Percentiles rank a stretch among this genome's conserved stretches.
Conservation (phyloP, 2,329 filamentous ascomycete species). For the Fusarium anguioides region DNA sequence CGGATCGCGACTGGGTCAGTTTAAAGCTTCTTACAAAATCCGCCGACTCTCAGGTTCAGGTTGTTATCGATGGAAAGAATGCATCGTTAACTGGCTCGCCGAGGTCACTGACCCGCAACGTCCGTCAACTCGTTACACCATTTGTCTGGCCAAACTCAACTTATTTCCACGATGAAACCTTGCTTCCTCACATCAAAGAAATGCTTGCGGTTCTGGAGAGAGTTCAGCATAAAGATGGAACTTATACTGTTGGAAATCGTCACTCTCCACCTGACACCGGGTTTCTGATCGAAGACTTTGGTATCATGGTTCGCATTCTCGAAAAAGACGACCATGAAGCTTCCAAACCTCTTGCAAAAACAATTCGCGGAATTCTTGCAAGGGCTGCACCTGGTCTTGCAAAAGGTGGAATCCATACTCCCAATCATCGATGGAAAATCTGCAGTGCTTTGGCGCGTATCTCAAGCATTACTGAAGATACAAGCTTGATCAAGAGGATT, state of each 20-base stretch:
- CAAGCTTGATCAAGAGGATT: conserved; percentile 2
- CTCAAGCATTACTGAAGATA: neutral
- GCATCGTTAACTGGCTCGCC: conserved; percentile 11
- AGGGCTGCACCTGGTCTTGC: conserved; percentile 13
- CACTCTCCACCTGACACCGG: conserved; percentile 21
- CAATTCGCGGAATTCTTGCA: conserved; percentile 9
- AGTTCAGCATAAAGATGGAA: conserved; percentile 9
- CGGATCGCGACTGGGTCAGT: neutral
- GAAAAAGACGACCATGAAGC: conserved; percentile 5
- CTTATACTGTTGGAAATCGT: conserved; percentile 17
- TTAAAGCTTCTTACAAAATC: conserved; percentile 9
- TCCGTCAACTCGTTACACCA: conserved; percentile 12
- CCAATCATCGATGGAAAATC: conserved; percentile 23
- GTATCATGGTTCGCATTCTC: conserved; percentile 22
- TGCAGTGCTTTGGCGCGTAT: conserved; percentile 20
- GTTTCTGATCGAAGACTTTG: conserved; percentile 20
- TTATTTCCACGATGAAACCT: conserved; percentile 13
- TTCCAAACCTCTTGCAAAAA: neutral
- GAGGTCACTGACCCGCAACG: neutral
- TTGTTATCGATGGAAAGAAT: neutral
- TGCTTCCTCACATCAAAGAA: conserved; percentile 3
- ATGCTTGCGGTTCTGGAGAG: conserved; percentile 1
- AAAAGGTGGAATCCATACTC: conserved; percentile 14
- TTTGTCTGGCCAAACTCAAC: conserved; percentile 15
- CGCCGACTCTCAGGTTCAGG: neutral